Base-by-base conservation (phyloP, 106 monocot species). In the Acanthochlamys bracteata region DNA sequence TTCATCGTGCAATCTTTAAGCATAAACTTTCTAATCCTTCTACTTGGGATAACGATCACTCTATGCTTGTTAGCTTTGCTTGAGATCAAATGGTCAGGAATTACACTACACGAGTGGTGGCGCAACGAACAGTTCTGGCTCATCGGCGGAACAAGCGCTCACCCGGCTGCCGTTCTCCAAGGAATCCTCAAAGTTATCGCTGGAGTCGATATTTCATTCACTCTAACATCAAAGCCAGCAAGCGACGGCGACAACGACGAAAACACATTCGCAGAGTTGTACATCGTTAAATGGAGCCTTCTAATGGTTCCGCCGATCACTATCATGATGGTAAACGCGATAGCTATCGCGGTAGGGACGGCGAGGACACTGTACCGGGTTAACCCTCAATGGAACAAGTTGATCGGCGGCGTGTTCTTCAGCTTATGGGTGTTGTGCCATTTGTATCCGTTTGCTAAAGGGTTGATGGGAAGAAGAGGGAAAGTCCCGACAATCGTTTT, bases 121-220 rank as follows among this genome's bases (percentile, higher is more conserved):
- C 19, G 98, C 1, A 98, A 98, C 60, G 98, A 98, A 83, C 98
- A 98, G 68, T 96, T 96, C 80, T 96, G 96, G 96, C 43, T 96
- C 23, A 96, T 96, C 19, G 90, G 91, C 0, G 90, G 91, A 14
- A 96, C 96, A 4, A 96, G 96, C 55, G 96, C 96, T 0, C 96
- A 96, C 67, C 96, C 91, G 0, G 84, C 91, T 0, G 96, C 96
- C 0, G 90, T 96, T 20, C 78, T 96, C 11, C 96, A 96, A 23
- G 96, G 96, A 7, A 80, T 96, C 0, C 78, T 96, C 11, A 96
- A 96, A 58, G 88, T 96, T 9, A 71, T 96, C 6, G 90, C 96
- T 0, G 96, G 96, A 0, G 84, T 96, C 7, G 96, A 96, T 65
- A 88, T 96, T 26, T 90, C 90, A 19, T 96, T 96, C 73, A 96